These are phyloP conservation scores for Chaetothyriales sp. DNA, from an alignment of 2,329 filamentous ascomycete species.

Conservation along the genomic window DNA sequence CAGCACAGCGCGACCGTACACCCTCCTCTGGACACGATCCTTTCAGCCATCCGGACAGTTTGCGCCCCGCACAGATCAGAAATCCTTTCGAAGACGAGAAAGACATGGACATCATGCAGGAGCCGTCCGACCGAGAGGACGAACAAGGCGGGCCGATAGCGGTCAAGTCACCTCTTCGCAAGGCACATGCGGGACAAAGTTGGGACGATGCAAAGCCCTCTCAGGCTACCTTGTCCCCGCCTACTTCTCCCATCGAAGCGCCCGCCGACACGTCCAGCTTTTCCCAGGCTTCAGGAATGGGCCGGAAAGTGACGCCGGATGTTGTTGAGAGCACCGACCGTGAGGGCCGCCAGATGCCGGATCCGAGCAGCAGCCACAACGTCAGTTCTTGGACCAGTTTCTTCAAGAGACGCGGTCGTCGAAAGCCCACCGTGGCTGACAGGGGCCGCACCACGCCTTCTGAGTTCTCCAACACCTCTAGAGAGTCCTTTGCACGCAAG, in stretches of 20 bases:
- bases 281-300: constrained; percentile 39
- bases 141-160: constrained; percentile 13
- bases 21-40: constrained; percentile 1
- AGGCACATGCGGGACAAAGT: constrained; percentile 7
- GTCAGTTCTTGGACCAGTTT: constrained; percentile 54
- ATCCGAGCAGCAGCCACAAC: constrained; percentile 33
- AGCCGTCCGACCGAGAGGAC: constrained; percentile 10
- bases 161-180: constrained; percentile 13
- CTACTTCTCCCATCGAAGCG: constrained; percentile 34
- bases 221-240: constrained; percentile 29
- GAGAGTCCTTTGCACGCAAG: constrained; percentile 64
- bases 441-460: constrained; percentile 44
- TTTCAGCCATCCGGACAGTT: constrained; percentile 10
- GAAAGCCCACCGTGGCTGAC: constrained; percentile 41
- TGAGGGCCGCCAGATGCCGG: too few species aligned
- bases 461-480: constrained; percentile 83
- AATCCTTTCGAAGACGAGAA: constrained; percentile 19
- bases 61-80: constrained; percentile 7
- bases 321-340: constrained; percentile 39
- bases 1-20: background rate
- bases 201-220: constrained; percentile 4
- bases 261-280: constrained; percentile 37
- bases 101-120: constrained; percentile 15
- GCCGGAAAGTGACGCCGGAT: constrained; percentile 39
- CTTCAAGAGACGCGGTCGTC: constrained; percentile 51